A percentile compares a stretch with the other conserved stretches of the same genome.
phyloP scores from a whole-genome alignment of 2,329 filamentous ascomycete genomes.

The Alternaria viburni region DNA sequence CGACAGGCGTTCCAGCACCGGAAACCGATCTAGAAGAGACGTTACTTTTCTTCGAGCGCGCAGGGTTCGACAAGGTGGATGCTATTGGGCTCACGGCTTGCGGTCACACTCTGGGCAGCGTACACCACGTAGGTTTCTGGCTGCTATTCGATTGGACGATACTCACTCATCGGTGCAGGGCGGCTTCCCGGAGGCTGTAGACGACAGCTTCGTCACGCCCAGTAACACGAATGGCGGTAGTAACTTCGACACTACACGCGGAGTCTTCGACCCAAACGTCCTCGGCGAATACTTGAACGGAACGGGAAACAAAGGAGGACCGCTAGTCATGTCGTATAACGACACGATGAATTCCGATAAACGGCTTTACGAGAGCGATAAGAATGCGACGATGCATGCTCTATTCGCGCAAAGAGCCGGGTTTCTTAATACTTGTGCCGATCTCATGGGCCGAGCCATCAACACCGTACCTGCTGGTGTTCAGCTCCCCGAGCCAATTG shows the following conservation, averaged over 20 bases:
- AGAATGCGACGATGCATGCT: constrained; percentile 30
- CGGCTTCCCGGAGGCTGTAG: constrained; percentile 36
- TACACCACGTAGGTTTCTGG: constrained; percentile 22
- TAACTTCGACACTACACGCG: constrained; percentile 35
- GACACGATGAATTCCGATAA: constrained; percentile 34
- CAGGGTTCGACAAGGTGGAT: constrained; percentile 33
- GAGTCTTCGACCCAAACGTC: constrained; percentile 32
- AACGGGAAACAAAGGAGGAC: constrained; percentile 30
- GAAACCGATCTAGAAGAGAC: constrained; percentile 30
- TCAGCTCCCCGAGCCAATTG: background rate
- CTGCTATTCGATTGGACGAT: fast-evolving
- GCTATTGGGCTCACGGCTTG: constrained; percentile 37
- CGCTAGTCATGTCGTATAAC: constrained; percentile 30
- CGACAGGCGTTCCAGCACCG: constrained; percentile 33
- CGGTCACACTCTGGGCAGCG: constrained; percentile 36
- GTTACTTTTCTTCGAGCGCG: constrained; percentile 25
- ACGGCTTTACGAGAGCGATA: constrained; percentile 33
- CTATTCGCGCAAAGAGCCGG: constrained; percentile 11
- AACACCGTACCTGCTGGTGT: constrained; percentile 12
- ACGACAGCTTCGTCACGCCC: constrained; percentile 16
- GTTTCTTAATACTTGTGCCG: constrained; percentile 6
- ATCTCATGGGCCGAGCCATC: constrained; percentile 10
- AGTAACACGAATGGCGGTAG: constrained; percentile 31
- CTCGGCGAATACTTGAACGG: constrained; percentile 36
- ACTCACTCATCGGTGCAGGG: background rate